Evolutionary conservation across 768 basidiomycete genomes (phyloP), one percentile per base, ranked within the genome.

Genomic region (Lactifluus piperatus): DNA sequence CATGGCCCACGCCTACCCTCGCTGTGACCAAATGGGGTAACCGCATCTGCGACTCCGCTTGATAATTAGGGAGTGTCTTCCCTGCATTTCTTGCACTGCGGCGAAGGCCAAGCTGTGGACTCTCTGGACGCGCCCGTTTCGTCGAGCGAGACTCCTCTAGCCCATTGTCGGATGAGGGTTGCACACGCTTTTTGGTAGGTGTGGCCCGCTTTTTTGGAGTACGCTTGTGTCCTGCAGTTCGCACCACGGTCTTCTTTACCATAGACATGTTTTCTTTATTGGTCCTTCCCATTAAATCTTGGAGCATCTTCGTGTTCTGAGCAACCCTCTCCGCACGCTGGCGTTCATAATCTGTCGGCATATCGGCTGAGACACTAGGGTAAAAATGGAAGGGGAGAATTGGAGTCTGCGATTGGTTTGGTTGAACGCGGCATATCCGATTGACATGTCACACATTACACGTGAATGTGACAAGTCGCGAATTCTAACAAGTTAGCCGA

Each of bases 41-140:
- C 18, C 36, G 54, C 13, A 32, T 41, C 18, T 69, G 29, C 65
- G 58, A 51, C 41, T 68, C 67, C 27, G 72, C 74, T 61, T 83
- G 81, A 24, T 86, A 85, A 69, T 86, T 75, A 3, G 82, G 54
- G 9, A 9, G 68, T 14, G 66, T 70, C 64, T 82, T 86, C 1
- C 82, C 84, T 4, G 77, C 74, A 62, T 83, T 83, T 51, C 90
- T 78, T 45, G 79, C 73, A 67, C 89, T 91, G 52, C 91, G 75
- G n/a, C 90, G 80, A 54, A 76, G 65, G 10, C 74, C 75, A 6
- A 65, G 57, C 34, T 52, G 57, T 32, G 52, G 36, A 37, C 29
- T 27, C 27, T 60, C 48, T 9, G 39, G 16, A 27, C 61, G 57
- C 7, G 41, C 57, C 27, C 45, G 32, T 43, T 62, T 62, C 3